These are phyloP conservation scores for Phytopythium delawarense DNA, from an alignment of 352 stramenopile species.

Conservation along the genomic window DNA sequence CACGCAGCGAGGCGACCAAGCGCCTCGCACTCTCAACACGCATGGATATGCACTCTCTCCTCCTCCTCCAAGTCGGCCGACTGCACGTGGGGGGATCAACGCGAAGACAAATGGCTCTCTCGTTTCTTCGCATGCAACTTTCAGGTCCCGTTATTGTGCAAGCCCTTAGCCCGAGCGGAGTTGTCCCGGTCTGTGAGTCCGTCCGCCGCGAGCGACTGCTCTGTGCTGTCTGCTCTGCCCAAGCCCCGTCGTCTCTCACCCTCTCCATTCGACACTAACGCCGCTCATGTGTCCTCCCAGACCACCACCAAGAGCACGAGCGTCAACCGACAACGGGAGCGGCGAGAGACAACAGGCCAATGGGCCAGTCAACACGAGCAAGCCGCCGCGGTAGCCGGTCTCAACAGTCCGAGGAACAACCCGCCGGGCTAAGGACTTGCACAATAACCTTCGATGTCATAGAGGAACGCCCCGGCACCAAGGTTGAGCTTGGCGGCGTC, in stretches of 20 bases:
- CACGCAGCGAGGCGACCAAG: background rate
- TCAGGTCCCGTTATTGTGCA: slow-evolving; percentile 9
- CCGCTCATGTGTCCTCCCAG: background rate
- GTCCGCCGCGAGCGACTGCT: background rate
- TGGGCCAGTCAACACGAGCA: background rate
- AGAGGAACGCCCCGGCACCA: slow-evolving; percentile 65
- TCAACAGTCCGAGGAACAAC: slow-evolving; percentile 7
- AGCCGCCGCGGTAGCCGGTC: background rate
- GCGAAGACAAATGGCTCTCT: slow-evolving; percentile 6
- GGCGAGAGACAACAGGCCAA: background rate
- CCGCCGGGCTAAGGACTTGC: slow-evolving; percentile 65
- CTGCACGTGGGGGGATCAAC: background rate
- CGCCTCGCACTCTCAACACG: background rate
- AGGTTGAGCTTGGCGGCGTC: slow-evolving; percentile 70
- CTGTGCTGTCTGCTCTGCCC: background rate
- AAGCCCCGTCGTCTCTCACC: background rate
- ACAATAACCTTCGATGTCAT: slow-evolving; percentile 88
- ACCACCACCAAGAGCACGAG: background rate
- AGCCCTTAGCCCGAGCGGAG: slow-evolving; percentile 10
- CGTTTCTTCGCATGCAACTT: slow-evolving; percentile 8
- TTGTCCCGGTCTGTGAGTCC: slow-evolving; percentile 5
- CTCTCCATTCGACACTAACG: background rate
- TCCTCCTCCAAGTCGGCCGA: background rate
- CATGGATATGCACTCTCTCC: slow-evolving; percentile 1
- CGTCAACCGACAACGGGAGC: background rate